Base-by-base conservation (phyloP, 371 early-diverging fungal species). In the Rhizopus sp. region DNA sequence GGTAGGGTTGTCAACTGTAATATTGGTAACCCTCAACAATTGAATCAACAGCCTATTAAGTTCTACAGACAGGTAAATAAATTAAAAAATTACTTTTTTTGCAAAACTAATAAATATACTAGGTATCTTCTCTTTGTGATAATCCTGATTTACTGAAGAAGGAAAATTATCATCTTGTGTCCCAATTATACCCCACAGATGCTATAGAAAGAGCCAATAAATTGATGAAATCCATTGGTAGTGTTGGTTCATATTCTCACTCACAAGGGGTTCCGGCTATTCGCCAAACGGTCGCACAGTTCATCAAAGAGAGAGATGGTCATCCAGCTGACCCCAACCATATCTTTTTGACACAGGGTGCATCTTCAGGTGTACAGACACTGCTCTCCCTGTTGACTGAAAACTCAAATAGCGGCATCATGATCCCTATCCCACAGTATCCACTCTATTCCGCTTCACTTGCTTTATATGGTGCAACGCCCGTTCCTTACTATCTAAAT, bases 391-490 rank as follows among this genome's bases (percentile, higher is more conserved):
- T 91, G 60, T 61, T 96, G 32, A 89, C 92, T 8, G 69, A 88
- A 47, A 69, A 88, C 66, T 48, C 64, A 23, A 77, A 87, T 16
- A 90, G 93, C 29, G 97, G 97, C 13, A 84, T 97, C 61, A 93
- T 97, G 95, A 96, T 96, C 53, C 97, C 97, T 15, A 94, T 96
- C 45, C 97, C 97, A 7, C 97, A 97, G 69, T 97, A 97, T 63
- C 97, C 97, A 15, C 88, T 97, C 31, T 97, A 97, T 81, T 90
- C 94, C 13, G 97, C 96, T 15, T 82, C 91, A 1, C 74, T 96
- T 35, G 77, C 92, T 5, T 73, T 93, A 12, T 84, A 85, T 65
- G 77, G 89, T 57, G 93, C 91, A 5, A 73, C 77, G 3, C 84
- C 91, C 23, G 95, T 96, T 4, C 91, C 87, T 2, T 97, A 97